phyloP scores from a whole-genome alignment of 2,329 filamentous ascomycete genomes.

The Aspergillus amoenus region DNA sequence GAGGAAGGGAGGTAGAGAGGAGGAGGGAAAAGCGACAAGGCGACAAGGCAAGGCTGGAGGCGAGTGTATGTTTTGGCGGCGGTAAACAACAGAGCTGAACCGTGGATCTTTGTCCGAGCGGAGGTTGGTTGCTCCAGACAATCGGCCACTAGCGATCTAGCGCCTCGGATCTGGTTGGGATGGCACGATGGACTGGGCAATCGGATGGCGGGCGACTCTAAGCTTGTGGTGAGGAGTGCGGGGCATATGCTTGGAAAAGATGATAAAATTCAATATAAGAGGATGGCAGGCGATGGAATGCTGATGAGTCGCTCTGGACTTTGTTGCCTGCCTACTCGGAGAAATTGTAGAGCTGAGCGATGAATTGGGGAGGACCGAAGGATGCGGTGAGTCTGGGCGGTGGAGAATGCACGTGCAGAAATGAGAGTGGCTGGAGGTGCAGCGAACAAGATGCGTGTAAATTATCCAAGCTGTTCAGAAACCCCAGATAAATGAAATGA shows the following conservation, averaged over 20 bases:
- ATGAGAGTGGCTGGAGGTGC: slow-evolving; percentile 9
- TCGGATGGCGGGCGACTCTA: background rate
- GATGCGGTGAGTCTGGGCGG: slow-evolving; percentile 17
- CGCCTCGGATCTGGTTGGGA: slow-evolving; percentile 16
- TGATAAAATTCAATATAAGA: background rate
- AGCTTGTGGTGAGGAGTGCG: slow-evolving; percentile 6
- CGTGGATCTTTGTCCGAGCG: slow-evolving; percentile 28
- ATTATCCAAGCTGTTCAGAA: background rate
- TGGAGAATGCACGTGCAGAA: slow-evolving; percentile 14
- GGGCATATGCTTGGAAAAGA: background rate
- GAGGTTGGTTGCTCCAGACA: slow-evolving; percentile 29
- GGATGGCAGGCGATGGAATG: background rate
- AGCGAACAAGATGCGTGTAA: too few relatives aligned
- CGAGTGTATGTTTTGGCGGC: slow-evolving; percentile 12
- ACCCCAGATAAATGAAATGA: background rate
- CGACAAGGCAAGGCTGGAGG: slow-evolving; percentile 20
- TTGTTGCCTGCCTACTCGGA: slow-evolving; percentile 1
- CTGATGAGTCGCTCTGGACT: background rate
- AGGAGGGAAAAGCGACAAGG: slow-evolving; percentile 1
- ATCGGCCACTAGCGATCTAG: slow-evolving; percentile 27
- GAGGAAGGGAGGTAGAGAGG: slow-evolving; percentile 4
- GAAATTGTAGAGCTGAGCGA: background rate
- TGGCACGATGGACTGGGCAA: background rate
- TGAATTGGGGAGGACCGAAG: background rate
- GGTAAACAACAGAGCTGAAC: slow-evolving; percentile 36